A percentile compares a stretch with the other conserved stretches of the same genome.
phyloP scores from a whole-genome alignment of 2,329 filamentous ascomycete genomes.

The Leptosphaerulina australis region DNA sequence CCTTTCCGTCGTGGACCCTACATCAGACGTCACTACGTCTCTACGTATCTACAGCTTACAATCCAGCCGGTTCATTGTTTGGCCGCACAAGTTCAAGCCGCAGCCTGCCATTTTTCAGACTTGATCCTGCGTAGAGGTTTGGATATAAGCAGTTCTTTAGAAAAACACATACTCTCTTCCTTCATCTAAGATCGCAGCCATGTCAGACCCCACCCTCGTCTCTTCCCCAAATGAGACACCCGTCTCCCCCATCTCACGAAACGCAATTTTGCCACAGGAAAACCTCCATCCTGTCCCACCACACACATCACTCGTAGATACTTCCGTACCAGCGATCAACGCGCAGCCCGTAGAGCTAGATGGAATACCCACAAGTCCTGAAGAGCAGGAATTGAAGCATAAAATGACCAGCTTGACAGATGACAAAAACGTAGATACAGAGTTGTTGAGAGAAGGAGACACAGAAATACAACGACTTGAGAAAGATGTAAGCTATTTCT shows the following conservation, averaged over 20 bases:
- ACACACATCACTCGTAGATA: constrained; percentile 45
- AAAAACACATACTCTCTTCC: background rate
- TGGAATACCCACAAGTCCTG: constrained; percentile 32
- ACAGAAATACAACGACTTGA: constrained; percentile 23
- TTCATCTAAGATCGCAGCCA: background rate
- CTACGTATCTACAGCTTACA: constrained; percentile 23
- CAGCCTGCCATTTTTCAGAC: background rate
- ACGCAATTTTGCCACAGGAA: constrained; percentile 36
- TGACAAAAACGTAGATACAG: constrained; percentile 37
- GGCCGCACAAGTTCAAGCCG: constrained; percentile 3
- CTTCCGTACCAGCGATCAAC: constrained; percentile 51
- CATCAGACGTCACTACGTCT: constrained; percentile 20
- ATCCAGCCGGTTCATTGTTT: constrained; percentile 20
- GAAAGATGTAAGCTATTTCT: constrained; percentile 32
- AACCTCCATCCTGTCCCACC: constrained; percentile 31
- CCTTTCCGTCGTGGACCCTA: constrained; percentile 20
- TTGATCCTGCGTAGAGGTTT: background rate
- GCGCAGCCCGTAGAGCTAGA: constrained; percentile 54
- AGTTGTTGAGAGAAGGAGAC: constrained; percentile 36
- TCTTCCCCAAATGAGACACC: constrained; percentile 27
- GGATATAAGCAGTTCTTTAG: too few relatives aligned
- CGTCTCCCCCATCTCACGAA: constrained; percentile 31
- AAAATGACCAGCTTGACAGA: constrained; percentile 31
- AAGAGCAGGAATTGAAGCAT: constrained; percentile 35
- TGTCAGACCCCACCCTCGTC: constrained; percentile 22